Percentiles rank a stretch among this genome's conserved stretches.
phyloP scores from a whole-genome alignment of 2,329 filamentous ascomycete genomes.

The Ophiosphaerella korrae region DNA sequence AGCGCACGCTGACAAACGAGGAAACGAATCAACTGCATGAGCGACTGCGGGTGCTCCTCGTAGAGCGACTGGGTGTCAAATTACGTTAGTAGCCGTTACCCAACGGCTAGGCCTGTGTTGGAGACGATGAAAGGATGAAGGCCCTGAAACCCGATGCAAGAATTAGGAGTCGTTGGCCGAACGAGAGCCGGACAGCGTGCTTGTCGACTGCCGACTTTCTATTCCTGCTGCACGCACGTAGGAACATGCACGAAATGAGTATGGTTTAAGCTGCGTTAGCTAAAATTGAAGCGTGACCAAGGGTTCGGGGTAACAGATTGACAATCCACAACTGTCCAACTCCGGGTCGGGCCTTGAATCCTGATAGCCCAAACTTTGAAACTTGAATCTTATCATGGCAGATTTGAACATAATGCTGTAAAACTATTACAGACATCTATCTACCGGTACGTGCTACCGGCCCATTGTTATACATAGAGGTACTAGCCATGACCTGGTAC shows the following conservation, averaged over 20 bases:
- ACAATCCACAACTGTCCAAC: no score
- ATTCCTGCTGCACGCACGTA: neutral
- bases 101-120: neutral
- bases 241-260: neutral
- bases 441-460: no score
- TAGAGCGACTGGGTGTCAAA: slow-evolving; percentile 76
- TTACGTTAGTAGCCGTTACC: slow-evolving; percentile 59
- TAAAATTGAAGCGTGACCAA: neutral
- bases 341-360: no score
- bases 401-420: no score
- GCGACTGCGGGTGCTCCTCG: slow-evolving; percentile 67
- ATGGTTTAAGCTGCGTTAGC: neutral
- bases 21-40: slow-evolving; percentile 80
- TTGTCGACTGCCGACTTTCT: no score
- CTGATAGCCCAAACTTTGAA: no score
- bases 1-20: slow-evolving; percentile 83
- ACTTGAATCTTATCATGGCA: no score
- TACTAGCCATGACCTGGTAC: no score
- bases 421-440: no score
- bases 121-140: neutral
- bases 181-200: no score
- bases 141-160: neutral
- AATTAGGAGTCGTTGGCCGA: neutral
- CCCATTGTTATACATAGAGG: no score
- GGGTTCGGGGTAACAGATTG: no score